phyloP scores from a whole-genome alignment of 2,329 filamentous ascomycete species.

The Ophiostoma ips region DNA sequence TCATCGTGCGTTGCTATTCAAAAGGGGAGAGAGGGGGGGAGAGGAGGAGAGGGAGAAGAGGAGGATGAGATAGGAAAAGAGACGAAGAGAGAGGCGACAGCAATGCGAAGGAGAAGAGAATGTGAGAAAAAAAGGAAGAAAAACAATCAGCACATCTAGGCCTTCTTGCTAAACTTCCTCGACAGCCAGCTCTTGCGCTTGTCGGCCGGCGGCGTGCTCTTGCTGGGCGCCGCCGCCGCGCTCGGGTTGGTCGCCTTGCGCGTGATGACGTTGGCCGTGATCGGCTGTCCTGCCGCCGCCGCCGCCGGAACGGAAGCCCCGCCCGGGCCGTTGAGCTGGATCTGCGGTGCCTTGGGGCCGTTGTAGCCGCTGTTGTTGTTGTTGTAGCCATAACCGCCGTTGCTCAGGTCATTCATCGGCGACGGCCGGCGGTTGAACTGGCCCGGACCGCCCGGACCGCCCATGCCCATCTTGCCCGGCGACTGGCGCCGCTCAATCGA shows the following conservation, averaged over 20 bases:
- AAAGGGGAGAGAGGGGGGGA: too few species aligned
- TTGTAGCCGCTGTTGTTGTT: slow-evolving; percentile 12
- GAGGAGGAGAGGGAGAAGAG: neutral
- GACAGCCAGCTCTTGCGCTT: slow-evolving; percentile 90
- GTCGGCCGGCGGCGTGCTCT: slow-evolving; percentile 27
- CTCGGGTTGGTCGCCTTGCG: slow-evolving; percentile 22
- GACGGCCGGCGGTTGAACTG: neutral
- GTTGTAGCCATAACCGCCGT: neutral
- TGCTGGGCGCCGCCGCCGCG: neutral
- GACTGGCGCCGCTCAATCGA: slow-evolving; percentile 54
- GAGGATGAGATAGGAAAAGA: neutral
- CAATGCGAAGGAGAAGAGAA: neutral
- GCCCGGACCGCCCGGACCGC: slow-evolving; percentile 23
- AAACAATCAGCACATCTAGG: slow-evolving; percentile 7
- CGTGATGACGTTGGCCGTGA: slow-evolving; percentile 4
- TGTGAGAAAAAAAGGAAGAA: neutral
- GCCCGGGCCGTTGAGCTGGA: neutral
- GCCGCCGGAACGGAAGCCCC: neutral
- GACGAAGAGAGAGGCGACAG: neutral
- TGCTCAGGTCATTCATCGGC: neutral
- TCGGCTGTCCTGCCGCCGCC: neutral
- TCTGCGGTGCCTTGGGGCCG: neutral
- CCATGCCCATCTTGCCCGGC: slow-evolving; percentile 19
- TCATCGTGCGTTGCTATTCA: too few species aligned
- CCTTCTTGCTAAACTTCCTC: slow-evolving; percentile 58